phyloP scores from a whole-genome alignment of 2,329 filamentous ascomycete genomes.

The Zymoseptoria pseudotritici region DNA sequence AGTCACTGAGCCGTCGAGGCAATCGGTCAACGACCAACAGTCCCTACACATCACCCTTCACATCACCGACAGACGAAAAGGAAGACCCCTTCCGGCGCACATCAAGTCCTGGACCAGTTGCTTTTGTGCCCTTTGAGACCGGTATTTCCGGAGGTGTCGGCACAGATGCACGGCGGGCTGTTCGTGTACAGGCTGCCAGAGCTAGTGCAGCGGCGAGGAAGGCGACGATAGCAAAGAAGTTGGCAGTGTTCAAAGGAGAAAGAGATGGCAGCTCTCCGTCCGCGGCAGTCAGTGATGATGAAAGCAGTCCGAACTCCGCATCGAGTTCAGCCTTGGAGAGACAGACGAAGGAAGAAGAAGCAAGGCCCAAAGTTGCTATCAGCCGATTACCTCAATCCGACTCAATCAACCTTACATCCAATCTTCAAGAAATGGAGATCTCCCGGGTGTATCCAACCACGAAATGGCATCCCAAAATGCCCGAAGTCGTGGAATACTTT shows the following conservation, averaged over 20 bases:
- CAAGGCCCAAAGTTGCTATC: not conserved
- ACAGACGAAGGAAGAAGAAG: not conserved
- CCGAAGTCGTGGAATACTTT: conserved; percentile 12
- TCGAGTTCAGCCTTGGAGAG: conserved; percentile 6
- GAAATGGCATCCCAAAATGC: conserved; percentile 14
- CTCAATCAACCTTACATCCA: conserved; percentile 2
- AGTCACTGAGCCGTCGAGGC: not conserved
- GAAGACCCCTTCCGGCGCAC: conserved; percentile 4
- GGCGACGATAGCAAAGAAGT: conserved; percentile 12
- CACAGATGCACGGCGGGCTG: conserved; percentile 15
- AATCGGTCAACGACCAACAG: conserved; percentile 9
- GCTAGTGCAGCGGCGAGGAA: conserved; percentile 15
- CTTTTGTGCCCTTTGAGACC: conserved; percentile 19
- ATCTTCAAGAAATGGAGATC: conserved; percentile 5
- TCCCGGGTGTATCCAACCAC: conserved; percentile 10
- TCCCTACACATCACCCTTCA: conserved; percentile 9
- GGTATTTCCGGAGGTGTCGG: conserved; percentile 14
- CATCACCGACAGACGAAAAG: conserved; percentile 7
- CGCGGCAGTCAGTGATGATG: conserved; percentile 8
- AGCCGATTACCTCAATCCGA: conserved; percentile 5
- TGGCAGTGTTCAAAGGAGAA: conserved; percentile 7
- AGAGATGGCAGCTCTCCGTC: conserved; percentile 4
- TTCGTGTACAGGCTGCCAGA: conserved; percentile 16
- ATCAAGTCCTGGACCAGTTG: conserved; percentile 2
- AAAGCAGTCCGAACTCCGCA: conserved; percentile 4